A percentile compares a stretch with the other conserved stretches of the same genome.
These are phyloP conservation scores for Solanum lignicaule DNA, from an alignment of 257 asterid genomes.

Conservation along the genomic window DNA sequence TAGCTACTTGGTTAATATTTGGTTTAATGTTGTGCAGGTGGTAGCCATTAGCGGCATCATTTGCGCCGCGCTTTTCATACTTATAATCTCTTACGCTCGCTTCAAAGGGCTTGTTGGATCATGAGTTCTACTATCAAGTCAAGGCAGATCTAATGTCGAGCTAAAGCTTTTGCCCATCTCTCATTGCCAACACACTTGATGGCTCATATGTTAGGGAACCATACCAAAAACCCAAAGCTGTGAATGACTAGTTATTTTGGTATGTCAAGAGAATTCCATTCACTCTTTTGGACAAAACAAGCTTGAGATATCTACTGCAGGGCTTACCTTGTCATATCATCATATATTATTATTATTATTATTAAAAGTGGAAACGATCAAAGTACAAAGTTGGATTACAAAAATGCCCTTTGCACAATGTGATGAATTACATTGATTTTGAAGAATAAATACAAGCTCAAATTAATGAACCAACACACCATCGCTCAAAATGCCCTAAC, in stretches of 20 bases:
- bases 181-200: not conserved
- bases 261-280: not conserved
- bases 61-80: constrained; percentile 24
- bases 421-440: no score
- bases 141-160: not conserved
- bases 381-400: not conserved
- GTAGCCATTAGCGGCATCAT: constrained; percentile 19
- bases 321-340: not conserved
- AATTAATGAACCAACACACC: no score
- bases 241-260: not conserved
- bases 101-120: constrained; percentile 74
- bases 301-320: not conserved
- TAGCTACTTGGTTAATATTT: not conserved
- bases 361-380: not conserved
- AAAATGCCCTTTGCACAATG: not conserved
- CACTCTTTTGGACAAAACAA: not conserved
- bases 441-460: no score
- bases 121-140: constrained; percentile 7
- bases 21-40: constrained; percentile 36
- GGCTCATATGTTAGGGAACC: not conserved
- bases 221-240: not conserved
- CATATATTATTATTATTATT: no score
- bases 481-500: not conserved
- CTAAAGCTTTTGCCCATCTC: not conserved
- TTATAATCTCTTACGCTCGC: constrained; percentile 61